These are phyloP conservation scores for Catunica adiposa DNA, from an alignment of 2,329 filamentous ascomycete species.

Conservation along the genomic window DNA sequence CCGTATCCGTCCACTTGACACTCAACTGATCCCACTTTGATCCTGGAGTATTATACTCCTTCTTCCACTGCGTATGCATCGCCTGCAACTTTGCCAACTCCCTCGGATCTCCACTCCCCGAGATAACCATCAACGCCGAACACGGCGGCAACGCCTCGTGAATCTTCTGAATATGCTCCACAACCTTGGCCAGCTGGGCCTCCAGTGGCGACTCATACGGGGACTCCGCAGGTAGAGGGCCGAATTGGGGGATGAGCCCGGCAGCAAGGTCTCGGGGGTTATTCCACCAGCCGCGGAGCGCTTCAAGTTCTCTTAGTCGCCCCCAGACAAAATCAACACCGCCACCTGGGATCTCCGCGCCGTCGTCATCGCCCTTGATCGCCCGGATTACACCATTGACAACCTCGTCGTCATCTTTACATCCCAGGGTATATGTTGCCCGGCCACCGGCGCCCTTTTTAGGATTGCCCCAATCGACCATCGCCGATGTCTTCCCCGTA, in stretches of 20 bases:
- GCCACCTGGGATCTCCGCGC: constrained; percentile 38
- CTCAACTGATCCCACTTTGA: constrained; percentile 50
- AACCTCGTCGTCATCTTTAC: constrained; percentile 43
- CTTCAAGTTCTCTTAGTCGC: constrained; percentile 48
- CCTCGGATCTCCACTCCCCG: constrained; percentile 50
- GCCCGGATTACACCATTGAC: constrained; percentile 38
- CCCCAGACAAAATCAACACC: constrained; percentile 53
- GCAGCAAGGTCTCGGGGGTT: constrained; percentile 28
- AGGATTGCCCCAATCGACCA: constrained; percentile 83
- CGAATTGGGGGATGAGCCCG: constrained; percentile 17
- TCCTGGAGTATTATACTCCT: constrained; percentile 46
- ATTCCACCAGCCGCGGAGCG: constrained; percentile 52
- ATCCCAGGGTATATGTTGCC: constrained; percentile 40
- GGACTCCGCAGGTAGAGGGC: constrained; percentile 15
- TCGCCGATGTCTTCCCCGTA: constrained; percentile 48
- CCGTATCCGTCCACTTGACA: constrained; percentile 50
- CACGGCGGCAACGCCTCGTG: constrained; percentile 44
- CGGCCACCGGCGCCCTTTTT: constrained; percentile 39
- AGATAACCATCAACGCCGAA: constrained; percentile 48
- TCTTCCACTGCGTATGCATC: constrained; percentile 42
- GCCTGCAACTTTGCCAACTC: constrained; percentile 46
- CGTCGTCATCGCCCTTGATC: constrained; percentile 40
- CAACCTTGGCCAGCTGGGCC: constrained; percentile 28
- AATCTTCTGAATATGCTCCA: constrained; percentile 36
- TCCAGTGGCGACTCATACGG: constrained; percentile 24